phyloP scores from a whole-genome alignment of 2,329 filamentous ascomycete species.

The Stachybotrys echinatus region DNA sequence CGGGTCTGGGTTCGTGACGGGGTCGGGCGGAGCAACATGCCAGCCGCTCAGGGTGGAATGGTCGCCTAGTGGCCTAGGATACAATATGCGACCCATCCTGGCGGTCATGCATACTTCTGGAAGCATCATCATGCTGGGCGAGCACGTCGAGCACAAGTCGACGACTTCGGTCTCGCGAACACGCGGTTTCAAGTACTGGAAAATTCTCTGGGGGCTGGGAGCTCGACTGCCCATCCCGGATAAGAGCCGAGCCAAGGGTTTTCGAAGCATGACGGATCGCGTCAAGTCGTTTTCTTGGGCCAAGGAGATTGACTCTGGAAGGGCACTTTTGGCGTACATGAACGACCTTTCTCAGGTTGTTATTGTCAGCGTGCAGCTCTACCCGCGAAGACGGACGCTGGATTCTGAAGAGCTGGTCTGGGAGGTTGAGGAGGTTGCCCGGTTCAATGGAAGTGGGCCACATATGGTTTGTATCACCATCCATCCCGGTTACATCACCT shows the following conservation, averaged over 20 bases:
- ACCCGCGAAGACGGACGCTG: slow-evolving; percentile 12
- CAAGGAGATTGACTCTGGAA: slow-evolving; percentile 31
- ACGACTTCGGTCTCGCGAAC: slow-evolving; percentile 24
- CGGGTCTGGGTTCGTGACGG: slow-evolving; percentile 39
- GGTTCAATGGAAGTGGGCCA: slow-evolving; percentile 42
- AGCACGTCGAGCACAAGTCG: slow-evolving; percentile 28
- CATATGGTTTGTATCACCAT: slow-evolving; percentile 25
- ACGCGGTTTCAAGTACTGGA: slow-evolving; percentile 43
- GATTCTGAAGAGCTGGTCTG: slow-evolving; percentile 31
- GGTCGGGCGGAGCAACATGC: slow-evolving; percentile 44
- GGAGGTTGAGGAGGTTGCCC: slow-evolving; percentile 43
- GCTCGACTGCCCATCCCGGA: slow-evolving; percentile 44
- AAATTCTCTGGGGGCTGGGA: slow-evolving; percentile 51
- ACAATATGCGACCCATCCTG: slow-evolving; percentile 47
- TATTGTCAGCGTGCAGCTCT: slow-evolving; percentile 43
- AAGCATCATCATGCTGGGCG: slow-evolving; percentile 45
- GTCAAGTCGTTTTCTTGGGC: slow-evolving; percentile 52
- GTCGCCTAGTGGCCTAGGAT: slow-evolving; percentile 54
- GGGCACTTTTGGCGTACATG: slow-evolving; percentile 43
- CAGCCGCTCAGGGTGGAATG: slow-evolving; percentile 50
- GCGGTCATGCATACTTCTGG: slow-evolving; percentile 46
- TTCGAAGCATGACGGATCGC: slow-evolving; percentile 34
- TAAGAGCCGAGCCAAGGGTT: slow-evolving; percentile 21
- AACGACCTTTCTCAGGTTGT: slow-evolving; percentile 46
- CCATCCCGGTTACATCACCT: neutral